These are phyloP conservation scores for Osmanthus fragrans DNA, from an alignment of 257 asterid genomes.

Conservation along the genomic window DNA sequence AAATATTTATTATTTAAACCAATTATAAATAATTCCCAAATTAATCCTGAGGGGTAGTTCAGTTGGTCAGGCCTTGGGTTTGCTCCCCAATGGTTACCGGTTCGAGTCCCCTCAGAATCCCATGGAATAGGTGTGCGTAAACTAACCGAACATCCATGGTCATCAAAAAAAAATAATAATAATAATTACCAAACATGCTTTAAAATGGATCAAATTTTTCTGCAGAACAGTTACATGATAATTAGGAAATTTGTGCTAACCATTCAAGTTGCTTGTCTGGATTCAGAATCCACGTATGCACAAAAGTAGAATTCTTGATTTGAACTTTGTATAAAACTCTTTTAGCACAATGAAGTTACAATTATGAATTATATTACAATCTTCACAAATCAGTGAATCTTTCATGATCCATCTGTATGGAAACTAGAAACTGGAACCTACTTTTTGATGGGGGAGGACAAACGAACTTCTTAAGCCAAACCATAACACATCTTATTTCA, in stretches of 20 bases:
- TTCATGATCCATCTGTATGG: neutral
- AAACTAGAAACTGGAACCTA: neutral
- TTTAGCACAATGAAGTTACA: neutral
- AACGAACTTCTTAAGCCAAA: neutral
- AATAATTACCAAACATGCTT: too few species aligned
- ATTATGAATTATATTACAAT: neutral
- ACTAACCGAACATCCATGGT: too few species aligned
- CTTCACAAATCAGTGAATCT: neutral
- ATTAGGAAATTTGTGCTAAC: neutral
- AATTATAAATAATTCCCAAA: too few species aligned
- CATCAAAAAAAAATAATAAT: too few species aligned
- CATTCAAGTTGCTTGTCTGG: neutral
- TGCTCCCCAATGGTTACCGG: too few species aligned
- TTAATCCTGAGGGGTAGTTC: too few species aligned
- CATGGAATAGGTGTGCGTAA: too few species aligned
- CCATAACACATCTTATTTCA: neutral
- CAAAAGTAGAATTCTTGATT: neutral
- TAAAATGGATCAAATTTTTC: neutral
- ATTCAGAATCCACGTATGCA: neutral
- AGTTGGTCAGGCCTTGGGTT: too few species aligned
- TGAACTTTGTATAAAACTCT: neutral
- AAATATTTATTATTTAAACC: too few species aligned
- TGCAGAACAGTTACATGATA: neutral
- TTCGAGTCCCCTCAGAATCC: too few species aligned
- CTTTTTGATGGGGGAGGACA: neutral